phyloP scores from a whole-genome alignment of 140 eudicot genomes.

The Bidens hawaiensis region DNA sequence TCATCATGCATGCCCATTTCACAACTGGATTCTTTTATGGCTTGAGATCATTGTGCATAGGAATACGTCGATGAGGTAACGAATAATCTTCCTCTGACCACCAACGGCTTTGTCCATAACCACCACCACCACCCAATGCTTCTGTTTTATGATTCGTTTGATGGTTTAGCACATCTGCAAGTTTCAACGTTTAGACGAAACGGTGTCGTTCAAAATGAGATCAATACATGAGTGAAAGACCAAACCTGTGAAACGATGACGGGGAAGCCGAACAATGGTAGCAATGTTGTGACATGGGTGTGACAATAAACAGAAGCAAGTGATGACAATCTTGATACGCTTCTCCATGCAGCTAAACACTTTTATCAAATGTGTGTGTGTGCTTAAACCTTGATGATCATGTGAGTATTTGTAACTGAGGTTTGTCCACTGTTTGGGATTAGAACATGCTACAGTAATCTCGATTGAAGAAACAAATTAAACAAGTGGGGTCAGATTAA shows the following conservation, averaged over 20 bases:
- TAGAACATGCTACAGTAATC: conserved; percentile 27
- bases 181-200: background rate
- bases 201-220: background rate
- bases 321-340: conserved; percentile 29
- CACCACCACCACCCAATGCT: conserved; percentile 7
- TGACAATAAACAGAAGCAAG: conserved; percentile 33
- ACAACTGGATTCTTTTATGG: conserved; percentile 16
- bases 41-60: conserved; percentile 42
- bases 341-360: conserved; percentile 31
- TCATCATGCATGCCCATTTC: too few species aligned
- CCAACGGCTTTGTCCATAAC: conserved; percentile 16
- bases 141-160: conserved; percentile 8
- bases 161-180: conserved; percentile 24
- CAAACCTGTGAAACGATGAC: conserved; percentile 18
- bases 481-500: conserved; percentile 31
- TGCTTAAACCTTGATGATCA: background rate
- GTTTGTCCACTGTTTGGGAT: conserved; percentile 23
- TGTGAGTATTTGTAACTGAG: conserved; percentile 22
- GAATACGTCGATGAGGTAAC: conserved; percentile 37
- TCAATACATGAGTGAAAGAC: background rate
- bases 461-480: conserved; percentile 28
- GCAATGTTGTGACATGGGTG: background rate
- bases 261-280: conserved; percentile 2
- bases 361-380: background rate
- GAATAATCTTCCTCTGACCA: conserved; percentile 52